phyloP scores from a whole-genome alignment of 2,329 filamentous ascomycete genomes.

The Cercospora berteroae region DNA sequence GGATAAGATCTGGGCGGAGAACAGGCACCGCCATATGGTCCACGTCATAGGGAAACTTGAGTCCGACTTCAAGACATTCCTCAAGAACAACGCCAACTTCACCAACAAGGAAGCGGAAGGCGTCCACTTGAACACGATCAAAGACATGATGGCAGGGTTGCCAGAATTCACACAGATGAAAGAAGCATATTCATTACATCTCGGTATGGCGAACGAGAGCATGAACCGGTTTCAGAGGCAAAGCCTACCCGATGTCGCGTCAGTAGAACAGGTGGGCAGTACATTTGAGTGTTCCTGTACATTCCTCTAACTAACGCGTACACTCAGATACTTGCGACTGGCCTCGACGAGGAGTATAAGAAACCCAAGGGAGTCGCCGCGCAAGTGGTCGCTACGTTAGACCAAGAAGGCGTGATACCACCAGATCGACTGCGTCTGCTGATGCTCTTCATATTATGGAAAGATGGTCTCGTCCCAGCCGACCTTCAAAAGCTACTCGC shows the following conservation, averaged over 20 bases:
- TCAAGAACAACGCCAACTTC: constrained; percentile 88
- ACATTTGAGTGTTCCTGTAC: background rate
- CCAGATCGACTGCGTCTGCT: constrained; percentile 81
- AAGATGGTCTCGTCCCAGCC: constrained; percentile 77
- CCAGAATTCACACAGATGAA: constrained; percentile 96
- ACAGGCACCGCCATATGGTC: constrained; percentile 95
- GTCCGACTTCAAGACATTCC: constrained; percentile 87
- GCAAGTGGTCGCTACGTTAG: constrained; percentile 80
- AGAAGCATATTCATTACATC: constrained; percentile 87
- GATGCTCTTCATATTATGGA: constrained; percentile 79
- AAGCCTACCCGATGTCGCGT: constrained; percentile 83
- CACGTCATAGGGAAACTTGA: constrained; percentile 93
- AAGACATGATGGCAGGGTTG: constrained; percentile 93
- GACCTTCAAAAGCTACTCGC: constrained; percentile 82
- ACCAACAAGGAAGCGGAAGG: constrained; percentile 68
- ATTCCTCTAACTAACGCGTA: constrained; percentile 6
- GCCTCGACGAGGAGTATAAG: constrained; percentile 85
- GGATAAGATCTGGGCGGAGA: constrained; percentile 93
- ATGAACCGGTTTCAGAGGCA: constrained; percentile 88
- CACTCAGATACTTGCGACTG: constrained; percentile 73
- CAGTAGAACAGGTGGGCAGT: constrained; percentile 70
- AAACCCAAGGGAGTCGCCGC: constrained; percentile 88
- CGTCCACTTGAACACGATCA: constrained; percentile 78
- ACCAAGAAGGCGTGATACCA: constrained; percentile 71
- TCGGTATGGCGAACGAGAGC: constrained; percentile 95